Conservation (phyloP, 768 basidiomycete genomes). For the Hypholoma sublateritium region DNA sequence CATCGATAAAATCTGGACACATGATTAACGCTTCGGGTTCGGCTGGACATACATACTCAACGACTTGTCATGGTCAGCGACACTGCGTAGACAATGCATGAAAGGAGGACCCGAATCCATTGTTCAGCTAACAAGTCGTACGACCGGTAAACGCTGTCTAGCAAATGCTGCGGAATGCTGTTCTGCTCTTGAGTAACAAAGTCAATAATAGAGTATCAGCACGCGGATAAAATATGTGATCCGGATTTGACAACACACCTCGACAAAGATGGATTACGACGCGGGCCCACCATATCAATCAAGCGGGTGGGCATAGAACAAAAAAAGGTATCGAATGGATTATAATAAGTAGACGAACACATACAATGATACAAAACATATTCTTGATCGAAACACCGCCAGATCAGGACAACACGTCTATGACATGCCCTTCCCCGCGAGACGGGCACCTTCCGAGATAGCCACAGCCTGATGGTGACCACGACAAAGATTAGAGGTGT, state of each 20-base stretch:
- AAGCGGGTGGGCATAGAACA: background rate
- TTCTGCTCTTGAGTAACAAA: background rate
- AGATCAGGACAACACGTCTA: constrained; percentile 14
- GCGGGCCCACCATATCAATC: too few species aligned
- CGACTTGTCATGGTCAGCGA: too few species aligned
- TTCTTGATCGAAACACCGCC: background rate
- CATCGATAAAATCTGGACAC: too few species aligned
- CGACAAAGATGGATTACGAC: background rate
- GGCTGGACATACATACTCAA: too few species aligned
- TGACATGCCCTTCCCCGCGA: constrained; percentile 52
- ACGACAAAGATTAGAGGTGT: background rate
- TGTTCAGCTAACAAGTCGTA: background rate
- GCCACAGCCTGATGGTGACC: constrained; percentile 61
- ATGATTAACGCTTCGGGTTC: too few species aligned
- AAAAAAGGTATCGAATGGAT: background rate
- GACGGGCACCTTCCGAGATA: constrained; percentile 76
- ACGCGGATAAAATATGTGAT: background rate
- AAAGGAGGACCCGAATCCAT: too few species aligned
- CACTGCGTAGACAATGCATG: background rate
- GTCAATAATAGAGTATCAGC: background rate
- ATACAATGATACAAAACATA: constrained; percentile 4
- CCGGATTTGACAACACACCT: background rate
- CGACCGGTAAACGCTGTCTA: background rate
- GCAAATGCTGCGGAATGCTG: background rate
- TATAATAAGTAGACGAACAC: constrained; percentile 4